phyloP scores from a whole-genome alignment of 208 protist species.

The Leptomonas pyrrhocoris region DNA sequence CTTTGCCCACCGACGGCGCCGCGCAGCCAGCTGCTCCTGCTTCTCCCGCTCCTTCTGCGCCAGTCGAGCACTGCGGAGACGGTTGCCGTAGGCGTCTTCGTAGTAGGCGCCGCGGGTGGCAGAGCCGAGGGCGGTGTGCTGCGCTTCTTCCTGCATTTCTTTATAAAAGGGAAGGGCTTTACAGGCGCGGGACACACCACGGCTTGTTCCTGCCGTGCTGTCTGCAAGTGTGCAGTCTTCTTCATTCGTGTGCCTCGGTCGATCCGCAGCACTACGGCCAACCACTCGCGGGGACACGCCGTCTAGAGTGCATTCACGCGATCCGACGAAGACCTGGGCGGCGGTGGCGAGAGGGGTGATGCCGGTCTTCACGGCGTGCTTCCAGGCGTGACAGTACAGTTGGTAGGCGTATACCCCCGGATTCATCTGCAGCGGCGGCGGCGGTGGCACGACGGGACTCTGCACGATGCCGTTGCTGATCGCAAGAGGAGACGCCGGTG shows the following conservation, averaged over 20 bases:
- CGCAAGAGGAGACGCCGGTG: neutral
- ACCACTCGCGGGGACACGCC: neutral
- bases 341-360: slow-evolving; percentile 21
- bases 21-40: slow-evolving; percentile 38
- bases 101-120: slow-evolving; percentile 33
- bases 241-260: neutral
- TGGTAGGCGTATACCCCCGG: slow-evolving; percentile 28
- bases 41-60: slow-evolving; percentile 63
- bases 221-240: slow-evolving; percentile 8
- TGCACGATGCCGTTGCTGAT: neutral
- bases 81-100: slow-evolving; percentile 74
- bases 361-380: slow-evolving; percentile 26
- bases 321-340: slow-evolving; percentile 21
- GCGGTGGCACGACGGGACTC: neutral
- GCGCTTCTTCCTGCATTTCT: slow-evolving; percentile 46
- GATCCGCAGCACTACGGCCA: neutral
- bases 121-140: slow-evolving; percentile 39
- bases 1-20: slow-evolving; percentile 41
- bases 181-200: slow-evolving; percentile 26
- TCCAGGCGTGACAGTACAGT: slow-evolving; percentile 39
- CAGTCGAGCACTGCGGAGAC: slow-evolving; percentile 75
- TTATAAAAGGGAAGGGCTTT: slow-evolving; percentile 44
- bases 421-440: neutral
- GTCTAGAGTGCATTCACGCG: neutral
- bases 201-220: neutral